phyloP scores from a whole-genome alignment of 2,329 filamentous ascomycete species.

The Fusarium chuoi region DNA sequence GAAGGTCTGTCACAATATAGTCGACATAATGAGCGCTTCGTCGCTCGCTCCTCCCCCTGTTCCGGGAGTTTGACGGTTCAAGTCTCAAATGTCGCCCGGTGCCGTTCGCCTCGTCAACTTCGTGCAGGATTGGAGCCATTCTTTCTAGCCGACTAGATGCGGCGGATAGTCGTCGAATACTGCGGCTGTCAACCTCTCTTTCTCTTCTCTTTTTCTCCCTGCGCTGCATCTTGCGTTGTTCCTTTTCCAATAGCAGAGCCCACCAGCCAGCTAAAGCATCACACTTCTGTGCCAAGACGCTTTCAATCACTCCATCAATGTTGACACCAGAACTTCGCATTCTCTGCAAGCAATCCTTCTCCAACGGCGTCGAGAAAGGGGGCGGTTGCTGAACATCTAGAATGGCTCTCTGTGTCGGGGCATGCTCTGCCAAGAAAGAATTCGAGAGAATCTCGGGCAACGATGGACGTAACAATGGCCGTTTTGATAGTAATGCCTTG shows the following conservation, averaged over 20 bases:
- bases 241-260: slow-evolving; percentile 93
- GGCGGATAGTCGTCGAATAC: slow-evolving; percentile 83
- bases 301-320: slow-evolving; percentile 93
- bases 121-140: slow-evolving; percentile 78
- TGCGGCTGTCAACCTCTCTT: slow-evolving; percentile 82
- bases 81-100: slow-evolving; percentile 57
- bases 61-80: slow-evolving; percentile 64
- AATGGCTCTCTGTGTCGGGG: slow-evolving; percentile 88
- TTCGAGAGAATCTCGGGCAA: slow-evolving; percentile 88
- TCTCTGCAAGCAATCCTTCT: slow-evolving; percentile 89
- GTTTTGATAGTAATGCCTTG: slow-evolving; percentile 85
- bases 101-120: slow-evolving; percentile 81
- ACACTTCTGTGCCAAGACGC: slow-evolving; percentile 88
- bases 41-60: slow-evolving; percentile 81
- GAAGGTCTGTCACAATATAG: slow-evolving; percentile 77
- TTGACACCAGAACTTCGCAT: slow-evolving; percentile 96
- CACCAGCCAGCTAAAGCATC: slow-evolving; percentile 96
- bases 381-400: slow-evolving; percentile 82
- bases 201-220: slow-evolving; percentile 87
- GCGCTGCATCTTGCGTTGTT: slow-evolving; percentile 84
- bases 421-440: slow-evolving; percentile 87
- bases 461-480: slow-evolving; percentile 83
- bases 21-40: slow-evolving; percentile 75
- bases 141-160: slow-evolving; percentile 88
- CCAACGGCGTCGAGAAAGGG: slow-evolving; percentile 85